Conservation (phyloP, 1,284 basidiomycete genomes). For the Coniferiporia weirii region DNA sequence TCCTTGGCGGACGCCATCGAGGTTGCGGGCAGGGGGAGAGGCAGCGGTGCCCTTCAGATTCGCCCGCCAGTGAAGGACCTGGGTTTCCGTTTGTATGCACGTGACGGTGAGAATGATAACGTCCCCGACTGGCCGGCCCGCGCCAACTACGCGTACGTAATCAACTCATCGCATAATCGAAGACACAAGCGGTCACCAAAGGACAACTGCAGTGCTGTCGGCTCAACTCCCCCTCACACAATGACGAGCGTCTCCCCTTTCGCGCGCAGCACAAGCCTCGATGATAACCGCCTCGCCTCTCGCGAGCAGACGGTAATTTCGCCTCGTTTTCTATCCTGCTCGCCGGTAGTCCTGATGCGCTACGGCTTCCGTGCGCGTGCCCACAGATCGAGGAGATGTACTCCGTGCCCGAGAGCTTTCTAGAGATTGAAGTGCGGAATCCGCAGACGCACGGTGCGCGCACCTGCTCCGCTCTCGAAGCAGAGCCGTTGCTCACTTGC, state of each 20-base stretch:
- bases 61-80: too few relatives aligned
- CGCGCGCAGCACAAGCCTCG: slow-evolving; percentile 16
- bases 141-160: too few relatives aligned
- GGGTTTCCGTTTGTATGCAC: too few relatives aligned
- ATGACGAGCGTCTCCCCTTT: slow-evolving; percentile 19
- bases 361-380: not conserved
- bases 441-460: slow-evolving; percentile 90
- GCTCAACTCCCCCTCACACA: not conserved
- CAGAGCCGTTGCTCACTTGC: not conserved
- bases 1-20: slow-evolving; percentile 72
- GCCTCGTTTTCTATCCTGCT: not conserved
- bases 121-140: too few relatives aligned
- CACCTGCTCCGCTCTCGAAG: not conserved
- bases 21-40: slow-evolving; percentile 27
- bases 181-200: too few relatives aligned
- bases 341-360: not conserved
- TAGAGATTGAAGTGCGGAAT: slow-evolving; percentile 97
- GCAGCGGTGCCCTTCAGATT: too few relatives aligned
- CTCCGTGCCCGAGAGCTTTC: slow-evolving; percentile 92
- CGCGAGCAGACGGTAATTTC: slow-evolving; percentile 15
- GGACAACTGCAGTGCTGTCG: not conserved
- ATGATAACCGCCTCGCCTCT: slow-evolving; percentile 2
- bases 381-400: slow-evolving; percentile 96
- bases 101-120: not conserved
- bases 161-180: too few relatives aligned